Conservation (phyloP, 2,329 filamentous ascomycete species). For the Clonostachys sp. region DNA sequence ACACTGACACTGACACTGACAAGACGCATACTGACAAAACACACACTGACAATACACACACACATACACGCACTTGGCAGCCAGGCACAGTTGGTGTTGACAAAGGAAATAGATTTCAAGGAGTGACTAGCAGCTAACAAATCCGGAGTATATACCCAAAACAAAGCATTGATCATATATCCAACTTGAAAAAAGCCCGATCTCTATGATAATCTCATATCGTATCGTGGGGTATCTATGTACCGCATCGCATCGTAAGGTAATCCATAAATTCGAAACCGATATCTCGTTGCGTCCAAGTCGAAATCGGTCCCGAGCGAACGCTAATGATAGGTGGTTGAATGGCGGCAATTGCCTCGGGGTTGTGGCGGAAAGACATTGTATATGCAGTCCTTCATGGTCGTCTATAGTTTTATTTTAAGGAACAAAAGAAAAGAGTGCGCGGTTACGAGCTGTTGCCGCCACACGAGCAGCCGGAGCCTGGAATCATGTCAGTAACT, state of each 20-base stretch:
- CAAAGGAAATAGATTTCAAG: background rate
- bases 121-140: background rate
- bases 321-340: background rate
- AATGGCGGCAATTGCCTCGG: background rate
- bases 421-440: constrained; percentile 4
- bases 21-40: no score
- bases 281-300: no score
- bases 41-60: no score
- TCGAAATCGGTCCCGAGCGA: no score
- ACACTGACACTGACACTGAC: no score
- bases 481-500: background rate
- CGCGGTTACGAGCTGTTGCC: constrained; percentile 3
- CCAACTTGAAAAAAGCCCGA: no score
- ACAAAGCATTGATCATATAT: background rate
- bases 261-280: background rate
- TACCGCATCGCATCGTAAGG: background rate
- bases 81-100: constrained; percentile 38
- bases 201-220: no score
- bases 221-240: no score
- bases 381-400: background rate
- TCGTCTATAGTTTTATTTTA: background rate
- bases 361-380: background rate
- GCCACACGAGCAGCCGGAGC: constrained; percentile 1
- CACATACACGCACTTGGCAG: constrained; percentile 22
- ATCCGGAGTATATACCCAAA: no score